phyloP scores from a whole-genome alignment of 1,284 basidiomycete genomes.

The Cronartium ribicola region DNA sequence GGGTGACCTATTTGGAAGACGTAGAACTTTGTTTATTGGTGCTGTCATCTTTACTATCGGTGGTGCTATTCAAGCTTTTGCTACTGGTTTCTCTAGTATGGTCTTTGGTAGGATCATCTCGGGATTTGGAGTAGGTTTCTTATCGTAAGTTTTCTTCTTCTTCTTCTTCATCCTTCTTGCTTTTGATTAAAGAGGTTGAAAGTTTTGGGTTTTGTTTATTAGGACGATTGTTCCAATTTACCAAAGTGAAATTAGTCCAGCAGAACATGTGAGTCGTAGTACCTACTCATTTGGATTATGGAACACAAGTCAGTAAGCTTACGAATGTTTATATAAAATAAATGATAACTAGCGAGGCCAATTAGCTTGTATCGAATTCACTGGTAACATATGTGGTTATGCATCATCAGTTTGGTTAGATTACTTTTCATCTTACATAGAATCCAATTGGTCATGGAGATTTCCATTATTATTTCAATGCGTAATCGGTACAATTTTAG shows the following conservation, averaged over 20 bases:
- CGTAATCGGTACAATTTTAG: conserved; percentile 77
- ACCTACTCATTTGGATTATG: no score
- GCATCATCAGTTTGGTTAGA: conserved; percentile 94
- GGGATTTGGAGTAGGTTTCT: conserved; percentile 87
- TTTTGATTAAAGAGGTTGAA: background rate
- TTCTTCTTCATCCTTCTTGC: background rate
- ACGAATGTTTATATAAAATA: no score
- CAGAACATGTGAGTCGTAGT: conserved; percentile 67
- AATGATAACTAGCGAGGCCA: conserved; percentile 66
- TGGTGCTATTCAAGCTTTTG: conserved; percentile 83
- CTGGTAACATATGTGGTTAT: conserved; percentile 78
- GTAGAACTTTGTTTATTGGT: conserved; percentile 79
- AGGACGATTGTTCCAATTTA: conserved; percentile 97
- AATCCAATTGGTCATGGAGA: conserved; percentile 53
- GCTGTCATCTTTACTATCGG: conserved; percentile 83
- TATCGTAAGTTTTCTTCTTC: conserved; percentile 62
- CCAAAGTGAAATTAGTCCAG: conserved; percentile 92
- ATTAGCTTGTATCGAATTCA: conserved; percentile 94
- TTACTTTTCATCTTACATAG: conserved; percentile 79
- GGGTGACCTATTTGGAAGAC: conserved; percentile 81
- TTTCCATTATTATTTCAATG: conserved; percentile 53
- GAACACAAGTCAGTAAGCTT: no score
- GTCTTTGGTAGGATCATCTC: conserved; percentile 78
- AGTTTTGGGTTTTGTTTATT: conserved; percentile 16
- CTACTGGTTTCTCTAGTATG: conserved; percentile 77